Evolutionary conservation across 192 early-diverging fungal genomes (phyloP).

Genomic region (Umbelopsis sp.): DNA sequence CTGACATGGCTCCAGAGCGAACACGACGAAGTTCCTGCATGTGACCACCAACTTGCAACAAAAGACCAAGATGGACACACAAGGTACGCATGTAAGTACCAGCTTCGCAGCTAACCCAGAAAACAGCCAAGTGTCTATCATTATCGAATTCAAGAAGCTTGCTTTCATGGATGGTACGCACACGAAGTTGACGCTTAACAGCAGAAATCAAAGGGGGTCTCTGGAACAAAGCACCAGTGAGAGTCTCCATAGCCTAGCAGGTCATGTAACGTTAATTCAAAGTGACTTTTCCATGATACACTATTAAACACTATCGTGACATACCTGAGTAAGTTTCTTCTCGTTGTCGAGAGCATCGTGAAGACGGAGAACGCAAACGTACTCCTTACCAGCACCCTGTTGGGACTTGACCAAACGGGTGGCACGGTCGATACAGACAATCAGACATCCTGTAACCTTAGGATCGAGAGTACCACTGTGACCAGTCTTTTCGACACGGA

Average conservation of each 20-base stretch:
- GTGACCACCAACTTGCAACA: slow-evolving; percentile 95
- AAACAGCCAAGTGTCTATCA: slow-evolving; percentile 92
- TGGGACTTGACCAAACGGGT: slow-evolving; percentile 99
- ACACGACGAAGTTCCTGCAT: slow-evolving; percentile 99
- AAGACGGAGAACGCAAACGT: slow-evolving; percentile 92
- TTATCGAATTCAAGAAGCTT: slow-evolving; percentile 98
- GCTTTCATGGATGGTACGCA: slow-evolving; percentile 96
- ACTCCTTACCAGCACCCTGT: slow-evolving; percentile 99
- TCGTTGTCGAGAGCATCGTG: slow-evolving; percentile 92
- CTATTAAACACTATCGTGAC: slow-evolving; percentile 17
- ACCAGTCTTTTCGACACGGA: slow-evolving; percentile 97
- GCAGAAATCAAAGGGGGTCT: slow-evolving; percentile 98
- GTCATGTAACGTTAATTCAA: slow-evolving; percentile 31
- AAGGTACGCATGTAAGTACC: slow-evolving; percentile 99
- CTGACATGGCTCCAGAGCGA: slow-evolving; percentile 87
- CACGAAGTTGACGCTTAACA: slow-evolving; percentile 98
- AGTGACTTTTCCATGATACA: not conserved
- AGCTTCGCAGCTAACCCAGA: slow-evolving; percentile 99
- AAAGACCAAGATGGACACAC: slow-evolving; percentile 95
- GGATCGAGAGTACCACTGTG: slow-evolving; percentile 99
- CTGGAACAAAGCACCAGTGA: slow-evolving; percentile 99
- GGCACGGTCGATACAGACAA: slow-evolving; percentile 98
- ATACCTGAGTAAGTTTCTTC: slow-evolving; percentile 74
- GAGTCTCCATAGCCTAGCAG: slow-evolving; percentile 77
- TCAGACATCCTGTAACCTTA: slow-evolving; percentile 98